Base-by-base conservation (phyloP, 441 rosid genomes). In the Erodium moschatum region DNA sequence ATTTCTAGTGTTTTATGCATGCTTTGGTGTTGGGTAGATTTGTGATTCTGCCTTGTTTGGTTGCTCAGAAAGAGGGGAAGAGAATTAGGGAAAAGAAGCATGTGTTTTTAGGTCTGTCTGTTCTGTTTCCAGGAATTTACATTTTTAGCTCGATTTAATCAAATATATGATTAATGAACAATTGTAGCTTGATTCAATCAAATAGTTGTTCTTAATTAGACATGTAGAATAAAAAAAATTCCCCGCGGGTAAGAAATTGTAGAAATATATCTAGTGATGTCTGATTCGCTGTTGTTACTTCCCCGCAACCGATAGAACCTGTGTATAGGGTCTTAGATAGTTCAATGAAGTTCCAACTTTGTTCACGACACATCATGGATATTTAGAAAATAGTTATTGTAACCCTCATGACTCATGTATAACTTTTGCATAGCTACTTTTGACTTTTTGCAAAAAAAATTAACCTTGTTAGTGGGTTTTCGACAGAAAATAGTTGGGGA, bases 11-110 rank as follows among this genome's bases (percentile, higher is more conserved):
- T 54, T 46, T 67, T 64, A 60, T 70, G 64, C 50, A 44, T 50
- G 77, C 24, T 69, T 69, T 56, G 72, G 77, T 44, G 72, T n/a
- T 68, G 54, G 52, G 33, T 29, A 29, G 31, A 29, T 29, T 48
- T 81, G 74, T 66, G 19, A 27, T 10, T 27, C 50, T 44, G 50
- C 68, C 19, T 67, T 69, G 52, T 46, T 69, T 74, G 61, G 31
- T 68, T 2, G 18, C 61, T 71, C 38, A 3, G 38, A 33, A 33
- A 33, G 38, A 5, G 38, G 38, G 38, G 38, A 5, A 5, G 66
- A 12, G 16, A 67, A 67, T 19, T 40, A 60, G 16, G 61, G 21
- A 38, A 15, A 54, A 20, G 67, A 33, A 52, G 27, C 50, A 8
- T 29, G 12, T 27, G 13, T 48, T 69, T 40, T 67, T 10, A 24